Evolutionary conservation across 371 early-diverging fungal genomes (phyloP), one percentile per base, ranked within the genome.

Genomic region (Rhizopus sp.): DNA sequence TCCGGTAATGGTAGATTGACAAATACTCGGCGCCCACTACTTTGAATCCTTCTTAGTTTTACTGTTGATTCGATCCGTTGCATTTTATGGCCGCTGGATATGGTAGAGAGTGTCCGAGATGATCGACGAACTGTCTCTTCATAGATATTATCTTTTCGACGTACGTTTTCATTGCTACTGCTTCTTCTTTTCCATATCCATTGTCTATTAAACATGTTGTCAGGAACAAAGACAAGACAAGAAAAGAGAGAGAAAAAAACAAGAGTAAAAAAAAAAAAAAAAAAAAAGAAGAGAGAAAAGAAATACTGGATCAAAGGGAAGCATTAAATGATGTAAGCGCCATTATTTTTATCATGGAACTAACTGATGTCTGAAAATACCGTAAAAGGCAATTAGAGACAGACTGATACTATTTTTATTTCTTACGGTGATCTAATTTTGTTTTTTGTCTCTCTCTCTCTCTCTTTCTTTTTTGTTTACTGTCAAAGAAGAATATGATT

Each of bases 1-100:
- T 72, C 59, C 17, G 90, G 89, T 4, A 88, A 66, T 3, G 84
- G 80, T 7, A 83, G 60, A 70, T 89, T 89, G 57, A 89, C 66
- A 72, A 84, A 89, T 5, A 91, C 82, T 17, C 85, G 78, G 12
- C 91, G 87, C 7, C 66, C 73, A 16, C 68, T 72, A 29, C 39
- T 55, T 0, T 47, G 53, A 7, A 76, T 68, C 13, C 55, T 66
- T 40, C 77, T 61, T 41, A 79, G 53, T 45, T 68, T 68, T 46
- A 75, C 72, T 16, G 45, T 62, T 42, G 71, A 61, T 33, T 58
- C 42, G 5, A 46, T 58, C 10, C 62, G 64, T 3, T 50, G 53
- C 3, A 55, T 4, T 0, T 53, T 53, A 46, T 42, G 42, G 29
- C 52, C 41, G 12, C 16, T 35, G 17, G 51, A 29, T n/a, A 23